Percentiles rank a stretch among this genome's conserved stretches.
Conservation (phyloP, 208 protist species). For the Eutreptiella sp. region DNA sequence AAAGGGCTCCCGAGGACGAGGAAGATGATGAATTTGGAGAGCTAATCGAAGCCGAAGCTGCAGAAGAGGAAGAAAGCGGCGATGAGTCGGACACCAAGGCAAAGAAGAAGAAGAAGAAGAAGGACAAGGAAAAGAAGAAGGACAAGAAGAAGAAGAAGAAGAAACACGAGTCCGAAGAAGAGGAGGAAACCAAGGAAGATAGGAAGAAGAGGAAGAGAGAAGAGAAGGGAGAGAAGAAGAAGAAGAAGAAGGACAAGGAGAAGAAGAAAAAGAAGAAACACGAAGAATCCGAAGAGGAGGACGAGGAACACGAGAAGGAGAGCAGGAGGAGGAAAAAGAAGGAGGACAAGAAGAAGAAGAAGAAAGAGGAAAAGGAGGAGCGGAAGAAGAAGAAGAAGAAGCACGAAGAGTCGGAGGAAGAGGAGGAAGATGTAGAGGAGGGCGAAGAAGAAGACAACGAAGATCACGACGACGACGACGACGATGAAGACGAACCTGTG, state of each 20-base stretch:
- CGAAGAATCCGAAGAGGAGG: constrained; percentile 4
- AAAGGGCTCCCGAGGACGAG: not conserved
- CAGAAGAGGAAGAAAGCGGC: not conserved
- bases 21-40: not conserved
- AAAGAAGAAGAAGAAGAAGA: constrained; percentile 11
- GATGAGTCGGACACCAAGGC: not conserved
- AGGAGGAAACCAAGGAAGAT: constrained; percentile 33
- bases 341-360: constrained; percentile 9
- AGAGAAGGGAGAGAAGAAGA: constrained; percentile 15
- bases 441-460: not conserved
- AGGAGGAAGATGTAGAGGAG: constrained; percentile 17
- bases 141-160: constrained; percentile 19
- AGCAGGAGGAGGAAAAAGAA: constrained; percentile 17
- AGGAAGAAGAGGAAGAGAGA: constrained; percentile 23
- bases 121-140: constrained; percentile 20
- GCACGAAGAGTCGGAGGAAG: too few relatives aligned
- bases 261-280: constrained; percentile 28
- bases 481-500: constrained; percentile 11
- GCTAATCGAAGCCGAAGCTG: not conserved
- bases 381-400: not conserved
- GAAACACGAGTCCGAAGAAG: constrained; percentile 2
- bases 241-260: constrained; percentile 33
- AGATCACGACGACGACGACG: constrained; percentile 3
- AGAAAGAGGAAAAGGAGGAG: too few relatives aligned
- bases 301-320: constrained; percentile 20